Evolutionary conservation across 805 yeast genomes (phyloP).

Genomic region (Wickerhamomyces tratensis): DNA sequence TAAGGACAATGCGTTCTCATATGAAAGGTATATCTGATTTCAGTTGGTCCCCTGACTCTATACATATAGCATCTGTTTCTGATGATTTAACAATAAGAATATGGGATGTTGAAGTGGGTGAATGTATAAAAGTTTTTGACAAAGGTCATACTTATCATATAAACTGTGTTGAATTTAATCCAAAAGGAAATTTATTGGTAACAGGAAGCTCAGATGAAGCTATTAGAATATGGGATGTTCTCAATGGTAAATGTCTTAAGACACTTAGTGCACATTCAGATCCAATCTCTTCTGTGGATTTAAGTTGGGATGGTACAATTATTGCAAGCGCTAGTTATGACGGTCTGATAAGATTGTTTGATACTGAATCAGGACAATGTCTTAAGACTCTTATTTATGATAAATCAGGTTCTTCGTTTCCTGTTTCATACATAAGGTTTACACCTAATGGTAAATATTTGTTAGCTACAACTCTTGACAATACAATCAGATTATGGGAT

Average conservation of each 20-base stretch:
- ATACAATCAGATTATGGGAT: constrained; percentile 75
- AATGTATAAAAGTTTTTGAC: constrained; percentile 30
- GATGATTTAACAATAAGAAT: constrained; percentile 77
- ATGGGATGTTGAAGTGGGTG: constrained; percentile 50
- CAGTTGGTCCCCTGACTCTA: constrained; percentile 68
- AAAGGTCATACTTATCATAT: constrained; percentile 81
- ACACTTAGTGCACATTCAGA: constrained; percentile 90
- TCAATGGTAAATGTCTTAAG: constrained; percentile 57
- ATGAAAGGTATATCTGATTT: constrained; percentile 64
- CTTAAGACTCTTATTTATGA: constrained; percentile 81
- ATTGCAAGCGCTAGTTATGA: constrained; percentile 84
- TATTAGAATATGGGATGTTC: constrained; percentile 81
- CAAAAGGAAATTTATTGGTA: constrained; percentile 68
- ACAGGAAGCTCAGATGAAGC: constrained; percentile 89
- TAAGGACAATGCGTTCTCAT: constrained; percentile 43
- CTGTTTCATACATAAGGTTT: constrained; percentile 64
- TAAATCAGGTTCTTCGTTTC: constrained; percentile 64
- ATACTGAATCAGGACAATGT: constrained; percentile 84
- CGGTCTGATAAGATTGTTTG: constrained; percentile 84
- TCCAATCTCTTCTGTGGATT: constrained; percentile 69
- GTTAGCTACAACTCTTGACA: constrained; percentile 74
- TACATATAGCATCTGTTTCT: constrained; percentile 70
- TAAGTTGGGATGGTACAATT: constrained; percentile 72
- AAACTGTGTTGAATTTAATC: constrained; percentile 57
- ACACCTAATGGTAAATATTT: constrained; percentile 77